Conservation (phyloP, 1,284 basidiomycete species). For the Trametes pubescens region DNA sequence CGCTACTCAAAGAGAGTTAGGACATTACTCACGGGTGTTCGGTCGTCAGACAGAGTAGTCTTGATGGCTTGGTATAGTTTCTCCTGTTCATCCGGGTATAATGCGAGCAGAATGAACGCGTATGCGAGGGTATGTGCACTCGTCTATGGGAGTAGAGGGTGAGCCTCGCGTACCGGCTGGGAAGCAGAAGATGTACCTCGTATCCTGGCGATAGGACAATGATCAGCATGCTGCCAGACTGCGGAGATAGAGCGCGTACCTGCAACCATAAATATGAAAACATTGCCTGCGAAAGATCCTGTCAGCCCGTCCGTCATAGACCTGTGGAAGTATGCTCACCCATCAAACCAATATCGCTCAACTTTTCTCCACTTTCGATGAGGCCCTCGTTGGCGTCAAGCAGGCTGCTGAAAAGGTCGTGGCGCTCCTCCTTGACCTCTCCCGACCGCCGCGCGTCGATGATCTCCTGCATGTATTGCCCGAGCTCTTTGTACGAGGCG, state of each 20-base stretch:
- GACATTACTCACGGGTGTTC: neutral
- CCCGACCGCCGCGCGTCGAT: slow-evolving; percentile 52
- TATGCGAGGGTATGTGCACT: slow-evolving; percentile 65
- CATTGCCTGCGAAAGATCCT: neutral
- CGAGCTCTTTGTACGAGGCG: slow-evolving; percentile 57
- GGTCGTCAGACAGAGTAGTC: slow-evolving; percentile 1
- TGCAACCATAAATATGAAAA: slow-evolving; percentile 13
- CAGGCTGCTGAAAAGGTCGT: slow-evolving; percentile 65
- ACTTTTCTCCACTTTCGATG: slow-evolving; percentile 39
- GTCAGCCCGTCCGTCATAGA: neutral
- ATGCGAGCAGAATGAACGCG: slow-evolving; percentile 57
- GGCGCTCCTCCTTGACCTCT: slow-evolving; percentile 50
- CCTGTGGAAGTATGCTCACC: slow-evolving; percentile 50
- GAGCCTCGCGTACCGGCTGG: neutral
- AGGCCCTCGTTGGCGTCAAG: slow-evolving; percentile 58
- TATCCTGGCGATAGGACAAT: slow-evolving; percentile 55
- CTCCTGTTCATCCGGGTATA: slow-evolving; percentile 71
- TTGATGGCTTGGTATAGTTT: slow-evolving; percentile 56
- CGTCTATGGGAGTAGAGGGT: slow-evolving; percentile 46
- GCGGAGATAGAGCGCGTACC: neutral
- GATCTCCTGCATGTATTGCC: slow-evolving; percentile 67
- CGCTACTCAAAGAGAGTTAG: no score
- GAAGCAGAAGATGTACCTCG: slow-evolving; percentile 50
- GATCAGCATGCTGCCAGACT: neutral
- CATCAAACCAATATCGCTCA: slow-evolving; percentile 60